Conservation (phyloP, 1,139 yeast species). For the Suhomyces bokatorum region DNA sequence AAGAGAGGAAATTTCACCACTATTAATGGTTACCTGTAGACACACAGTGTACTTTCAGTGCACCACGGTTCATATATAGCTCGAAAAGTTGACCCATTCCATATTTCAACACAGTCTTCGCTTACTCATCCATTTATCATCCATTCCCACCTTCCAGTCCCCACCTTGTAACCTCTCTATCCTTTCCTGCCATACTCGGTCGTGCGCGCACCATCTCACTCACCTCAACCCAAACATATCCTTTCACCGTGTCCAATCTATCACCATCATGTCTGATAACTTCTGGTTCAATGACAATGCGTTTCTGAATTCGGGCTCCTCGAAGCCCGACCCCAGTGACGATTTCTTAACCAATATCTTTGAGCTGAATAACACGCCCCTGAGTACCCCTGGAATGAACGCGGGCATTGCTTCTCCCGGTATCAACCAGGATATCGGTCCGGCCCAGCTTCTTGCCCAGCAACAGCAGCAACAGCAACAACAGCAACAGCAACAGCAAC, state of each 20-base stretch:
- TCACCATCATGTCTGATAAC: constrained; percentile 36
- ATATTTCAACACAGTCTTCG: no score
- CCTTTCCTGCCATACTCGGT: no score
- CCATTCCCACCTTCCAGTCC: no score
- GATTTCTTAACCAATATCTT: constrained; percentile 42
- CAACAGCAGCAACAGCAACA: constrained; percentile 8
- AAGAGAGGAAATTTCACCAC: no score
- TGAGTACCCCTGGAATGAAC: constrained; percentile 8
- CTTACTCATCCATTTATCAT: no score
- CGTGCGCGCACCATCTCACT: neutral
- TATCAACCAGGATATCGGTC: constrained; percentile 16
- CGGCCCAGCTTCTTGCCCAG: constrained; percentile 15
- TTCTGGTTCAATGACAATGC: constrained; percentile 49
- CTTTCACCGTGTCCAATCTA: constrained; percentile 1
- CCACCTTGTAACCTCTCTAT: no score
- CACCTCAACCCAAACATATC: neutral
- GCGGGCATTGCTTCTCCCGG: constrained; percentile 10
- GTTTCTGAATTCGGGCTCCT: constrained; percentile 25
- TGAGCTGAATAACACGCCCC: constrained; percentile 20
- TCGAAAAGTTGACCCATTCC: no score
- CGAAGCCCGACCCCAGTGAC: constrained; percentile 23
- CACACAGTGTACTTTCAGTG: no score
- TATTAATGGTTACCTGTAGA: no score
- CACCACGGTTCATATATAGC: no score
- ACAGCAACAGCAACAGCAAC: constrained; percentile 6